phyloP scores from a whole-genome alignment of 2,329 filamentous ascomycete genomes.

The Stemphylium beticola region DNA sequence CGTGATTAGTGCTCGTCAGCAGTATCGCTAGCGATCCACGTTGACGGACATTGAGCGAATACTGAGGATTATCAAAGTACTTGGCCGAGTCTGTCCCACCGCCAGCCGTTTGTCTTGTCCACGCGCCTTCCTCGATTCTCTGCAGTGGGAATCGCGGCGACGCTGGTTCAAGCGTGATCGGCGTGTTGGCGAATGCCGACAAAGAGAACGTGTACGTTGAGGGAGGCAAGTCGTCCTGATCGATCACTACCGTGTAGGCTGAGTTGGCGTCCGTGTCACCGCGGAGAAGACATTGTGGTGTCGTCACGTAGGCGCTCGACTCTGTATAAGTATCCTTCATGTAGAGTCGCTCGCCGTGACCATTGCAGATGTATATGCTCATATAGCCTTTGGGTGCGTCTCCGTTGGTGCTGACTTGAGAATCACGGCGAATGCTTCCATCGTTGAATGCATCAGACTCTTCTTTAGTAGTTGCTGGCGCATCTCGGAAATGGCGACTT shows the following conservation, averaged over 20 bases:
- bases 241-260: conserved; percentile 70
- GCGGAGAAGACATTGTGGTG: conserved; percentile 85
- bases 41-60: conserved; percentile 65
- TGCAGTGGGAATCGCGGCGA: conserved; percentile 65
- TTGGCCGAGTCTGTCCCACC: conserved; percentile 78
- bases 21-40: conserved; percentile 72
- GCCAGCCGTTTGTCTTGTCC: conserved; percentile 81
- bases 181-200: conserved; percentile 74
- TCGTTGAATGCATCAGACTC: conserved; percentile 43
- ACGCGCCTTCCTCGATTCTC: conserved; percentile 67
- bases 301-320: conserved; percentile 88
- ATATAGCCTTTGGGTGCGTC: conserved; percentile 72
- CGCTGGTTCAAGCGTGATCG: conserved; percentile 68
- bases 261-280: conserved; percentile 64
- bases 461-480: conserved; percentile 42
- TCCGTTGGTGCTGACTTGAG: conserved; percentile 32
- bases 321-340: conserved; percentile 74
- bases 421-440: conserved; percentile 32
- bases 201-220: conserved; percentile 84
- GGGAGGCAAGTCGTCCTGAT: conserved; percentile 78
- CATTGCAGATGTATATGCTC: conserved; percentile 80
- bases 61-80: conserved; percentile 90
- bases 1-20: conserved; percentile 69
- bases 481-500: conserved; percentile 80
- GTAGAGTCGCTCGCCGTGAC: conserved; percentile 73